Evolutionary conservation across 2,329 filamentous ascomycete genomes (phyloP).

Genomic region (Trichoderma breve): DNA sequence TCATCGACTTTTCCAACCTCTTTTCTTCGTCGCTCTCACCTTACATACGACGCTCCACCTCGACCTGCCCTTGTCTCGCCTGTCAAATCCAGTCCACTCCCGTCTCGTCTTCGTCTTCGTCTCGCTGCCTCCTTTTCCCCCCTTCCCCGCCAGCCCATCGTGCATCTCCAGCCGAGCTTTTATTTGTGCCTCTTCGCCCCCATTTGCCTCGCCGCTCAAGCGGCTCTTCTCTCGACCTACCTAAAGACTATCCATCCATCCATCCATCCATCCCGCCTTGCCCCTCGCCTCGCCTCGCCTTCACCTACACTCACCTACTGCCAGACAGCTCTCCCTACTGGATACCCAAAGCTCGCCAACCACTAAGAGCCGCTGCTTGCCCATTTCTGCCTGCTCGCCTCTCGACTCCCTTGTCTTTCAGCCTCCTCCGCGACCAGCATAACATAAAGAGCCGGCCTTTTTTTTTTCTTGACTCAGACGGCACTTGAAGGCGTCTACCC

Average conservation of each 20-base stretch:
- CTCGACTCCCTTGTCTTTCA: not conserved
- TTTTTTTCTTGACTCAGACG: constrained; percentile 1
- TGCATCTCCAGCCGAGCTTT: constrained; percentile 2
- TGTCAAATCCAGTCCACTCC: not conserved
- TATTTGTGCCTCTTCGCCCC: constrained; percentile 19
- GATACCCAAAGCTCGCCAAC: not conserved
- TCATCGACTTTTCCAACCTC: constrained; percentile 10
- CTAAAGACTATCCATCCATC: not conserved
- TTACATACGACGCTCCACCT: constrained; percentile 8
- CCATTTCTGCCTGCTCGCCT: not conserved
- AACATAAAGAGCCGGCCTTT: not conserved
- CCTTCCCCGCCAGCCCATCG: not conserved
- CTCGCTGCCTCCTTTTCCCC: not conserved
- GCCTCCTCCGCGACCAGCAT: not conserved
- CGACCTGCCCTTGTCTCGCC: not conserved
- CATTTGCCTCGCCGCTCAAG: constrained; percentile 14
- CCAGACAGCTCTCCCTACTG: not conserved
- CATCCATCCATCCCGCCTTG: not conserved
- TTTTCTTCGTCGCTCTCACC: not conserved
- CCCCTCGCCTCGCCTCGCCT: constrained; percentile 15
- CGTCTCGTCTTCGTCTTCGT: not conserved
- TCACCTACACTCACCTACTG: not conserved
- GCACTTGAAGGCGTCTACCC: not conserved
- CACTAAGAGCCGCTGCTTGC: not conserved
- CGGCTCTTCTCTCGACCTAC: not conserved